Evolutionary conservation across 2,329 filamentous ascomycete genomes (phyloP).

Genomic region (Venturia asperata): DNA sequence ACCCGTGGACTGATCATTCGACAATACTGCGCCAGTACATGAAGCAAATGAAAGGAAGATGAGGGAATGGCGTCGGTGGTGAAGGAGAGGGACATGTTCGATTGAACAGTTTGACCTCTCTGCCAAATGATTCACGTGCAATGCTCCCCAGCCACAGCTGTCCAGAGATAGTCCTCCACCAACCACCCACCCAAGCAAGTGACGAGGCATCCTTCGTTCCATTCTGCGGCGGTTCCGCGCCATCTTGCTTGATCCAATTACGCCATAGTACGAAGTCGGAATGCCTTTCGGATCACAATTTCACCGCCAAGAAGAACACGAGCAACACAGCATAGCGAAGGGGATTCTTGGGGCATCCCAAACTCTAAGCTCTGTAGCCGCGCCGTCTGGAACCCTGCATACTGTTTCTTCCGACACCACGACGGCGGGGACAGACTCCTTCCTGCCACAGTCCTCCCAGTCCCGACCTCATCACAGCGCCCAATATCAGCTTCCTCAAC

Average conservation of each 20-base stretch:
- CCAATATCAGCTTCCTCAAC: background rate
- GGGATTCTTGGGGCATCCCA: constrained; percentile 42
- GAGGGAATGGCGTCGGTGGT: too few relatives aligned
- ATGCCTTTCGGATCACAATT: constrained; percentile 7
- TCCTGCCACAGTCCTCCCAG: constrained; percentile 29
- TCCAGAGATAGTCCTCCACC: background rate
- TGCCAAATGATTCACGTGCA: too few relatives aligned
- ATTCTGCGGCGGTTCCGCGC: background rate
- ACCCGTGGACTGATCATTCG: too few relatives aligned
- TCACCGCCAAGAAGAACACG: background rate
- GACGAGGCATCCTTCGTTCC: background rate
- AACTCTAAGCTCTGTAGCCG: constrained; percentile 42
- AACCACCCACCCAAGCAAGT: background rate
- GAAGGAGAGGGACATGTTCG: too few relatives aligned
- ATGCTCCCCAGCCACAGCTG: background rate
- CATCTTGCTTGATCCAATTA: background rate
- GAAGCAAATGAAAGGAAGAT: too few relatives aligned
- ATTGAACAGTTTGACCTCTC: too few relatives aligned
- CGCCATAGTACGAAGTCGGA: background rate
- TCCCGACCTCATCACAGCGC: background rate
- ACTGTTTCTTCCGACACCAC: constrained; percentile 36
- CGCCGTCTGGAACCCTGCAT: constrained; percentile 37
- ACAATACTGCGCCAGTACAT: too few relatives aligned
- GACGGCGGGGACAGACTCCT: constrained; percentile 38
- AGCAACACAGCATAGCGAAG: constrained; percentile 18